Evolutionary conservation across 441 rosid species (phyloP).

Genomic region (Melastoma candidum): DNA sequence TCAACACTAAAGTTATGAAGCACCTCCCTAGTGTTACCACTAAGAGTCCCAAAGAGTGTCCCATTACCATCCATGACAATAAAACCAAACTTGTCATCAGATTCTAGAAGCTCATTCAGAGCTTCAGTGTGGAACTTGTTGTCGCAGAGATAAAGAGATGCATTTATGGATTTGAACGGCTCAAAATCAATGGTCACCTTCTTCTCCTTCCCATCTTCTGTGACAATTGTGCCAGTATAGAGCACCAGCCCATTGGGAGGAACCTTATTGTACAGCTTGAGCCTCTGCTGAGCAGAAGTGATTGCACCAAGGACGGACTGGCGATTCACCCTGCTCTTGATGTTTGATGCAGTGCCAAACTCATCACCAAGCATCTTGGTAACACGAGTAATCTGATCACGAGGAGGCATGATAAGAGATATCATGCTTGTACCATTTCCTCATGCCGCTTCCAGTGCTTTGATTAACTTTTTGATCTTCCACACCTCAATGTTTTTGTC

Average conservation of each 20-base stretch:
- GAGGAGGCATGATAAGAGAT: slow-evolving; percentile 84
- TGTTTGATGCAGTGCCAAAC: slow-evolving; percentile 85
- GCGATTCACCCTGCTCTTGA: slow-evolving; percentile 82
- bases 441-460: slow-evolving; percentile 68
- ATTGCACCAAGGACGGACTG: slow-evolving; percentile 84
- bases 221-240: slow-evolving; percentile 77
- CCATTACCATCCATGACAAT: slow-evolving; percentile 88
- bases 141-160: slow-evolving; percentile 70
- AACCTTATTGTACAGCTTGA: slow-evolving; percentile 74
- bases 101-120: slow-evolving; percentile 61
- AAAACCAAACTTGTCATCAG: slow-evolving; percentile 79
- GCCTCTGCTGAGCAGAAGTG: slow-evolving; percentile 84
- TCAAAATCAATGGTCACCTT: slow-evolving; percentile 74
- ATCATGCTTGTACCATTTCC: slow-evolving; percentile 95
- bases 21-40: slow-evolving; percentile 75
- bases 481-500: slow-evolving; percentile 75
- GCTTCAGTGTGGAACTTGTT: slow-evolving; percentile 79
- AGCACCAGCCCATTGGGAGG: slow-evolving; percentile 86
- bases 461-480: slow-evolving; percentile 83
- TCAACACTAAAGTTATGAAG: slow-evolving; percentile 75
- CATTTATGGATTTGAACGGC: slow-evolving; percentile 74
- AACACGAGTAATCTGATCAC: slow-evolving; percentile 73
- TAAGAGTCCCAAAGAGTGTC: slow-evolving; percentile 70
- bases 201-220: slow-evolving; percentile 80
- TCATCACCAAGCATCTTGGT: slow-evolving; percentile 90